Evolutionary conservation across 129 eudicot genomes (phyloP).

Genomic region (Helichrysum umbraculigerum): DNA sequence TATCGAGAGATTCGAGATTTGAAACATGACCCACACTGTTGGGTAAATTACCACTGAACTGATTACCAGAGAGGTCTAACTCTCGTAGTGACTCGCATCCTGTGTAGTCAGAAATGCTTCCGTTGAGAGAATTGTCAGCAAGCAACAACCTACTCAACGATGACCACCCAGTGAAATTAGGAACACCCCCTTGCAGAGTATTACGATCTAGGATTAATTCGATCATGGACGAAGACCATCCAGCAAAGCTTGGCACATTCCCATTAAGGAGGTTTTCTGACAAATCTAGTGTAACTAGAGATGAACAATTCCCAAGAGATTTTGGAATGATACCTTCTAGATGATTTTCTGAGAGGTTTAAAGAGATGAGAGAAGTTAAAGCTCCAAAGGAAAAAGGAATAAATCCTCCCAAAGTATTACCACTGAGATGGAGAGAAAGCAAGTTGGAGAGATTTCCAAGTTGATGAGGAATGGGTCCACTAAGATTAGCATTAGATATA

Average conservation of each 20-base stretch:
- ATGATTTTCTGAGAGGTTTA: conserved; percentile 4
- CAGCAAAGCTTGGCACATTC: conserved; percentile 15
- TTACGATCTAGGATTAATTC: neutral
- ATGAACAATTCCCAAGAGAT: conserved; percentile 13
- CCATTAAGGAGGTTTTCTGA: conserved; percentile 28
- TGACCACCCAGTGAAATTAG: conserved; percentile 17
- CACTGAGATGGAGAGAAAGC: conserved; percentile 25
- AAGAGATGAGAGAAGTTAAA: conserved; percentile 12
- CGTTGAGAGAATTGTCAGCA: conserved; percentile 6
- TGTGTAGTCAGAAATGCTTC: conserved; percentile 5
- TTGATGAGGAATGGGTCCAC: conserved; percentile 30
- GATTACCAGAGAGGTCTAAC: conserved; percentile 14
- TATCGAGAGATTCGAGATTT: conserved; percentile 13
- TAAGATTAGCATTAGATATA: neutral
- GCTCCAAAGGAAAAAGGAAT: conserved; percentile 23
- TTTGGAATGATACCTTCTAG: conserved; percentile 20
- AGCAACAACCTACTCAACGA: neutral
- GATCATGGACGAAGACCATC: neutral
- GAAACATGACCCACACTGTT: neutral
- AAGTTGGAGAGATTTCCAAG: conserved; percentile 32
- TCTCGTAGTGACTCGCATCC: neutral
- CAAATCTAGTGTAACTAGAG: conserved; percentile 19
- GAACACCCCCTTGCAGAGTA: neutral
- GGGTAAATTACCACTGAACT: conserved; percentile 16
- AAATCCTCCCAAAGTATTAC: neutral